These are phyloP conservation scores for Tolypocladium album DNA, from an alignment of 2,329 filamentous ascomycete genomes.

Conservation along the genomic window DNA sequence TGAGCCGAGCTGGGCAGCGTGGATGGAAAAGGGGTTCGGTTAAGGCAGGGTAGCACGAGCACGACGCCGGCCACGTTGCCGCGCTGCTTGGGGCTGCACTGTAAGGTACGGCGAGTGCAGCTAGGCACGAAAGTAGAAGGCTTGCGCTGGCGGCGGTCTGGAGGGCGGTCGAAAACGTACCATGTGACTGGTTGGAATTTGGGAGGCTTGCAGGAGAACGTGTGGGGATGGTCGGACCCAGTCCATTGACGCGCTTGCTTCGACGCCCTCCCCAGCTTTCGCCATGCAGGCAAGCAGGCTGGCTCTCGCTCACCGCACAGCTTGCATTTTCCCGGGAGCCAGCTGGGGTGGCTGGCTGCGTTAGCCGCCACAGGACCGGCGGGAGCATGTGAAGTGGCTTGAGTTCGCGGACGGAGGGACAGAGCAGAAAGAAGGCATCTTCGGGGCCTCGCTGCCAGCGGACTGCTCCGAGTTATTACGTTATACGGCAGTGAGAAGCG, in stretches of 20 bases:
- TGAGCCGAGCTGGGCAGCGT: neutral
- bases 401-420: too few species aligned
- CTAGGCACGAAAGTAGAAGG: too few species aligned
- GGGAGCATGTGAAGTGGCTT: neutral
- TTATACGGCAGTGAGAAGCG: too few species aligned
- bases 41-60: too few species aligned
- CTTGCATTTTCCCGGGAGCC: neutral
- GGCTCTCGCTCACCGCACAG: neutral
- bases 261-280: too few species aligned
- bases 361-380: neutral
- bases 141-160: neutral
- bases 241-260: neutral
- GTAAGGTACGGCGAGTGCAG: too few species aligned
- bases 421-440: too few species aligned
- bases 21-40: neutral
- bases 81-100: neutral
- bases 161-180: neutral
- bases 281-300: neutral
- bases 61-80: neutral
- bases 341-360: neutral
- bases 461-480: too few species aligned
- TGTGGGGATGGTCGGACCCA: neutral
- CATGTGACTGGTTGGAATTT: slow-evolving; percentile 3
- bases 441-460: too few species aligned
- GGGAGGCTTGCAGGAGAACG: neutral